Evolutionary conservation across 768 basidiomycete species (phyloP), one percentile per base, ranked within the genome.

Genomic region (Agrocybe praecox): DNA sequence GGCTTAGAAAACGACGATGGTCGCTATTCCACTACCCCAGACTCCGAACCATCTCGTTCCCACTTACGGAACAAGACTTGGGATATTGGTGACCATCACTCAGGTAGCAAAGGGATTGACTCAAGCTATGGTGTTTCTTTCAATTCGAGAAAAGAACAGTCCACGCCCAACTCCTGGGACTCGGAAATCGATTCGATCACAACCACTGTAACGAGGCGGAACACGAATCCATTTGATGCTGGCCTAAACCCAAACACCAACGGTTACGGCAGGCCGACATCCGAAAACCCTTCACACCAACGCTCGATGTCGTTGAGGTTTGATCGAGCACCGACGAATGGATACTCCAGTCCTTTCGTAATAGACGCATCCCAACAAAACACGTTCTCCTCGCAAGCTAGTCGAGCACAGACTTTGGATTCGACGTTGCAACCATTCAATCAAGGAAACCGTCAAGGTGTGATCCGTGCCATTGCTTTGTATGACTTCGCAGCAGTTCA

Each of bases 401-500:
- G 14, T n/a, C 4, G 6, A 14, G 36, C 8, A 34, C 33, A 34
- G 33, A 34, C 33, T 34, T 34, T 14, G 36, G 5, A 29, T 9
- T 29, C 26, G 26, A 19, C 45, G 19, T 46, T 15, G 19, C 24
- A 22, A n/a, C 12, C 36, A 40, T 15, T 14, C 36, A 40, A n/a
- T 18, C 80, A 78, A 50, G 69, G 76, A 50, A 85, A 89, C n/a
- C n/a, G n/a, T n/a, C n/a, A n/a, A 65, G 88, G 88, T 22, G 74
- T 92, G 19, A 86, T 80, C 14, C 82, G 88, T 49, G 91, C 87
- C 4, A 85, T 93, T 46, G 91, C 92, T 2, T 65, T 90, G 56
- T 92, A 83, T 65, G 79, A 89, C 69, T 92, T 90, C 69, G 68
- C 80, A 33, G 91, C 90, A 21, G 81, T 88, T 15, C 86, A 92